Evolutionary conservation across 2,329 filamentous ascomycete genomes (phyloP), one percentile per base, ranked within the genome.

Genomic region (Thermochaetoides dissita): DNA sequence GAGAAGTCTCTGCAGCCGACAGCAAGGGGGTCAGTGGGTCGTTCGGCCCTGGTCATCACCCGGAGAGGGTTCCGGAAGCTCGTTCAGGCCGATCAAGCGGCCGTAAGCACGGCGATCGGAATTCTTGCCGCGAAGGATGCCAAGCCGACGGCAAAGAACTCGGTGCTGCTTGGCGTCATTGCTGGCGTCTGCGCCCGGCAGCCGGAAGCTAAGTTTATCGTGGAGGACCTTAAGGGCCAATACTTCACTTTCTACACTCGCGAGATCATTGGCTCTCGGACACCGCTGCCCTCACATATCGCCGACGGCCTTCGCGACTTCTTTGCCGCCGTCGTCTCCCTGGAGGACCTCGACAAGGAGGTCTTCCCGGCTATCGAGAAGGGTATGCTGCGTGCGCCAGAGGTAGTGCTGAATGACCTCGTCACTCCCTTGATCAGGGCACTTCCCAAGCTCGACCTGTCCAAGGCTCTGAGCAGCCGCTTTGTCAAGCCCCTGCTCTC

Each of bases 401-500:
- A 98, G 62, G 80, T 95, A 36, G 78, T 94, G 10, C 67, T 96
- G 29, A 79, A 81, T 52, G 82, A 86, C 48, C 69, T 95, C 24
- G 65, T 96, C 39, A 74, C 80, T 6, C 76, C 81, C 9, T 68
- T 96, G 37, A 69, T 93, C 45, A 61, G 69, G 7, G 76, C 84
- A 29, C 65, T 98, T 6, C 78, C 86, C 1, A 57, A 67, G 6
- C 71, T 91, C 52, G 89, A 98, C 54, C 69, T 96, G 11, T 89
- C 89, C 7, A 73, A 77, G 33, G 64, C 83, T 5, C 68, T 96
- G 11, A 71, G 74, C 40, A 68, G 71, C 28, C 83, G 82, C 47
- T 69, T 98, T 32, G 62, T 93, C 33, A 96, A 94, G 59, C 85
- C 87, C 6, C 66, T 98, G 9, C 63, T 96, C n/a, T 79, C 86